Percentiles rank a stretch among this genome's conserved stretches.
These are phyloP conservation scores for Rhodotorula sp. DNA, from an alignment of 1,284 basidiomycete genomes.

Conservation along the genomic window DNA sequence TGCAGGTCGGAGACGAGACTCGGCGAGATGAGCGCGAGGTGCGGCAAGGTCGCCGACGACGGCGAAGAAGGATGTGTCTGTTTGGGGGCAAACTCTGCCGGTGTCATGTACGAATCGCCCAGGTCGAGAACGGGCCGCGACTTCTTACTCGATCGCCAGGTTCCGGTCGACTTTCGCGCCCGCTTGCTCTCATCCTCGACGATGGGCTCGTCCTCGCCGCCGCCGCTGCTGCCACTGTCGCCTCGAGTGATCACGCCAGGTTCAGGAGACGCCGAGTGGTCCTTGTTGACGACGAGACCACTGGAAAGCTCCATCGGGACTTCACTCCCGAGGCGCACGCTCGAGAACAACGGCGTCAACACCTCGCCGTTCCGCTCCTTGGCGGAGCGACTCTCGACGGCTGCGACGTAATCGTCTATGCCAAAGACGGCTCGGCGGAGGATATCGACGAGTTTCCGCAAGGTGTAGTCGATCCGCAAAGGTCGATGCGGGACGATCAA, in stretches of 20 bases:
- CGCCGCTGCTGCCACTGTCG: slow-evolving; percentile 31
- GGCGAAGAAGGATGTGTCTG: neutral
- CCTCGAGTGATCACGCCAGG: neutral
- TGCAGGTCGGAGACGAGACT: slow-evolving; percentile 57
- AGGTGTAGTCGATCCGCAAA: slow-evolving; percentile 32
- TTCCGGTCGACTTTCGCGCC: slow-evolving; percentile 11
- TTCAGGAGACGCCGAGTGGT: neutral
- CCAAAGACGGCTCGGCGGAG: slow-evolving; percentile 19
- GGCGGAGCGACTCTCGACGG: neutral
- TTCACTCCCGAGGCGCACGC: neutral
- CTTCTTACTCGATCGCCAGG: slow-evolving; percentile 15
- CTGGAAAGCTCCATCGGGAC: neutral
- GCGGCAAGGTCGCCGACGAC: neutral
- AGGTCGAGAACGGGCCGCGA: neutral
- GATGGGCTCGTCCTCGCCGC: slow-evolving; percentile 27
- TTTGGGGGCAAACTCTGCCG: neutral
- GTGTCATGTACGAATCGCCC: neutral
- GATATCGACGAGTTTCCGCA: slow-evolving; percentile 38
- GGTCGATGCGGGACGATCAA: slow-evolving; percentile 4
- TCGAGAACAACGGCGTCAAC: slow-evolving; percentile 6
- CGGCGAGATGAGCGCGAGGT: slow-evolving; percentile 1
- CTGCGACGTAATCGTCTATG: slow-evolving; percentile 1
- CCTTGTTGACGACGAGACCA: neutral
- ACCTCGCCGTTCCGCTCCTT: neutral
- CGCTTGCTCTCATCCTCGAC: slow-evolving; percentile 29